Evolutionary conservation across 129 eudicot species (phyloP).

Genomic region (Ambrosia trifida): DNA sequence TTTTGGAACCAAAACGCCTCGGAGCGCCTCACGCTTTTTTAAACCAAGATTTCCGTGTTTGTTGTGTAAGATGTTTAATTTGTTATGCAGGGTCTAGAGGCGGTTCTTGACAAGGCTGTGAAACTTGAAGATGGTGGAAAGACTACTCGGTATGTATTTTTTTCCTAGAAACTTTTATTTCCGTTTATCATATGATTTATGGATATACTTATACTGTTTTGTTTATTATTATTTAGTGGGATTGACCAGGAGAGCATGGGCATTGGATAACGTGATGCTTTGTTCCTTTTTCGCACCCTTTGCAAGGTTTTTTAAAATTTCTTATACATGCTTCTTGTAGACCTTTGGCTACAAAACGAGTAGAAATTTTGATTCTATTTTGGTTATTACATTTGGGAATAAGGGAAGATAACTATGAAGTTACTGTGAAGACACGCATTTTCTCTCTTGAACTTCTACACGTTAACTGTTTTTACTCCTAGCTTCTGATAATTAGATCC

Average conservation of each 20-base stretch:
- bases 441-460: constrained; percentile 95
- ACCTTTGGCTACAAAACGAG: constrained; percentile 16
- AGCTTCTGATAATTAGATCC: constrained; percentile 13
- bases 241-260: constrained; percentile 83
- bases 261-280: constrained; percentile 89
- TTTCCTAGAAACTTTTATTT: constrained; percentile 3
- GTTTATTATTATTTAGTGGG: constrained; percentile 53
- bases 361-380: constrained; percentile 28
- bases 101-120: constrained; percentile 99
- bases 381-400: constrained; percentile 81
- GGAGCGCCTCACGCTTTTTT: too few relatives aligned
- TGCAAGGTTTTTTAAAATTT: constrained; percentile 73
- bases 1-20: too few relatives aligned
- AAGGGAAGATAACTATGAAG: constrained; percentile 96
- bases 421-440: constrained; percentile 81
- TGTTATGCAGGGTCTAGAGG: constrained; percentile 86
- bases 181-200: constrained; percentile 2
- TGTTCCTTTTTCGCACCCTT: constrained; percentile 89
- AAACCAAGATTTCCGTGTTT: too few relatives aligned
- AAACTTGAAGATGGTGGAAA: constrained; percentile 91
- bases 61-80: constrained; percentile 15
- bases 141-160: constrained; percentile 53
- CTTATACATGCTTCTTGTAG: constrained; percentile 21
- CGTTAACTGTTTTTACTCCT: constrained; percentile 42
- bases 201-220: constrained; percentile 15